These are phyloP conservation scores for Blepharisma undulans DNA, from an alignment of 169 alveolate species.

Conservation along the genomic window DNA sequence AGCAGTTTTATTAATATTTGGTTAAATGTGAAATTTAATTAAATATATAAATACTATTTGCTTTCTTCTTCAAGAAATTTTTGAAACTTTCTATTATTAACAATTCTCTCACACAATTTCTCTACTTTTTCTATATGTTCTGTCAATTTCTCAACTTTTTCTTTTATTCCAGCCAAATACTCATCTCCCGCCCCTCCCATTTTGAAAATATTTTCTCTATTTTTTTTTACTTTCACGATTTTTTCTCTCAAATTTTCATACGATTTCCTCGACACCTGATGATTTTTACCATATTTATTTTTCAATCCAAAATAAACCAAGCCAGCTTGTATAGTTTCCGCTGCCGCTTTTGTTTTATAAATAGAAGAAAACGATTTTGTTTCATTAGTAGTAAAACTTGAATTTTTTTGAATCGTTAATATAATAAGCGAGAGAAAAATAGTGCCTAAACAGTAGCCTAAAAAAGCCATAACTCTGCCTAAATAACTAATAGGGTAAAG, in stretches of 20 bases:
- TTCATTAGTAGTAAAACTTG: not conserved
- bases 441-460: constrained; percentile 43
- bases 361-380: constrained; percentile 11
- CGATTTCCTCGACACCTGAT: not conserved
- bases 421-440: not conserved
- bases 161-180: not conserved
- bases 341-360: not conserved
- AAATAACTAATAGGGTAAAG: constrained; percentile 51
- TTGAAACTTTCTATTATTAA: not conserved
- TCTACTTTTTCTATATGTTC: not conserved
- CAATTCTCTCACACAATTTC: not conserved
- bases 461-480: constrained; percentile 55
- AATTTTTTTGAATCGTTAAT: not conserved
- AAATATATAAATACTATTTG: no score
- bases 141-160: not conserved
- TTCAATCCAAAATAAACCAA: not conserved
- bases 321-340: constrained; percentile 1
- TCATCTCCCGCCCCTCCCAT: not conserved
- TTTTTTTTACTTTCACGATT: not conserved
- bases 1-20: not conserved
- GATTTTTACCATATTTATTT: not conserved
- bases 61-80: not conserved
- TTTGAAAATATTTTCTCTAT: not conserved
- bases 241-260: not conserved
- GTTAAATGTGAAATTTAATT: not conserved